Evolutionary conservation across 768 basidiomycete species (phyloP), one percentile per base, ranked within the genome.

Genomic region (Kwoniella sp.): DNA sequence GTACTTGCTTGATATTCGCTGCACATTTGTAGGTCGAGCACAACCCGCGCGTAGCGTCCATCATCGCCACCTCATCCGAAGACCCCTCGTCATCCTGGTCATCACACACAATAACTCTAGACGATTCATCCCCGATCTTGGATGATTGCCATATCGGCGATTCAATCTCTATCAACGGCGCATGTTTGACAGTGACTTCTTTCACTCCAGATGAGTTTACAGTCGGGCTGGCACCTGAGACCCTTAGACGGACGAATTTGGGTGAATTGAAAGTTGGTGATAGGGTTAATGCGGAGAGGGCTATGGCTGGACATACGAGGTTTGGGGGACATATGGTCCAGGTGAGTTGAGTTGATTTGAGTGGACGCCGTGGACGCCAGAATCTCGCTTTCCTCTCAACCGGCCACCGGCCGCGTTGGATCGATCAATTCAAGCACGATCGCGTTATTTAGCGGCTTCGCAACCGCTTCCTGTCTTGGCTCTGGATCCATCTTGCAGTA

Each of bases 301-400:
- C 96, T 1, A 92, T 98, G 91, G 88, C 87, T 22, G 88, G 89
- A 4, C 90, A 93, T 81, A 87, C 86, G 19, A 84, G 95, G 60
- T 96, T 98, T 73, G 96, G 96, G 26, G 96, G 96, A 12, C 96
- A 99, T 78, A 93, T 94, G 77, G 96, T 99, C 22, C 95, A 98
- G 86, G 93, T 91, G 73, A 59, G 83, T 63, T 4, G 26, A 22
- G 37, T 33, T 24, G 29, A 15, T 56, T 51, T 48, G 26, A 17
- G 8, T 8, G 6, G 10, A 9, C 51, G 33, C 6, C 19, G 7
- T 6, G 46, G 7, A 19, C 19, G 46, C 22, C 46, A 7, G 5
- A 6, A 19, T 5, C 22, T 47, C 5, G 46, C 46, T n/a, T n/a
- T n/a, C n/a, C n/a, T n/a, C n/a, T n/a, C n/a, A n/a, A n/a, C n/a